Conservation (phyloP, 257 asterid genomes). For the Scutellaria galericulata region DNA sequence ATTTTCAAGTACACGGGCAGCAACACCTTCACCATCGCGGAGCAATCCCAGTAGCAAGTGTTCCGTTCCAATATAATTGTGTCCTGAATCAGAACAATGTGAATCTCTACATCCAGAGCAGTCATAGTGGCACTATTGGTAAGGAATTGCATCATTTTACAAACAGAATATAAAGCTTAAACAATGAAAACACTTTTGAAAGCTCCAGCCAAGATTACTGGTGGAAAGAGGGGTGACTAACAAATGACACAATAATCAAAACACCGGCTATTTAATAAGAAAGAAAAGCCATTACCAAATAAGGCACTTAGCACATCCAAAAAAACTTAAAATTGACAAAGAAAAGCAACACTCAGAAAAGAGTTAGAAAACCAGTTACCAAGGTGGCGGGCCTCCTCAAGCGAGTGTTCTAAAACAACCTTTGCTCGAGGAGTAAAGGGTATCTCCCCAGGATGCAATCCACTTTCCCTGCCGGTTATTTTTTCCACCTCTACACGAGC, state of each 20-base stretch:
- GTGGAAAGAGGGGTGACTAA: neutral
- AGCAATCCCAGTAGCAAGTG: slow-evolving; percentile 95
- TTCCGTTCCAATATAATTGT: slow-evolving; percentile 98
- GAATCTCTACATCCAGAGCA: slow-evolving; percentile 24
- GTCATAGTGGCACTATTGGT: neutral
- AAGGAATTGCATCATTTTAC: neutral
- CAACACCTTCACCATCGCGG: slow-evolving; percentile 99
- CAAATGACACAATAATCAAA: slow-evolving; percentile 29
- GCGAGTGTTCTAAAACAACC: slow-evolving; percentile 89
- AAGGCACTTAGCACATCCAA: slow-evolving; percentile 36
- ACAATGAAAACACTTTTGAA: neutral
- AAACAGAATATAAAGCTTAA: neutral
- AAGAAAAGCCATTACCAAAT: slow-evolving; percentile 13
- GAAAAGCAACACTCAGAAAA: neutral
- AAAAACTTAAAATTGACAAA: slow-evolving; percentile 31
- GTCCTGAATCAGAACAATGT: slow-evolving; percentile 56
- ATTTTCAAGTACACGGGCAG: slow-evolving; percentile 95
- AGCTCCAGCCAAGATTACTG: slow-evolving; percentile 15
- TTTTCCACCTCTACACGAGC: slow-evolving; percentile 99
- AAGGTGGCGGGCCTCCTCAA: slow-evolving; percentile 98
- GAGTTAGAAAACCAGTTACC: slow-evolving; percentile 52
- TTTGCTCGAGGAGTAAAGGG: slow-evolving; percentile 99
- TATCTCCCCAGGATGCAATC: slow-evolving; percentile 95
- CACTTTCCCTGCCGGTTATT: slow-evolving; percentile 96
- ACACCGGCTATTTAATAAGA: slow-evolving; percentile 5